Conservation (phyloP, 208 protist species). For the Acanthamoeba pearcei region DNA sequence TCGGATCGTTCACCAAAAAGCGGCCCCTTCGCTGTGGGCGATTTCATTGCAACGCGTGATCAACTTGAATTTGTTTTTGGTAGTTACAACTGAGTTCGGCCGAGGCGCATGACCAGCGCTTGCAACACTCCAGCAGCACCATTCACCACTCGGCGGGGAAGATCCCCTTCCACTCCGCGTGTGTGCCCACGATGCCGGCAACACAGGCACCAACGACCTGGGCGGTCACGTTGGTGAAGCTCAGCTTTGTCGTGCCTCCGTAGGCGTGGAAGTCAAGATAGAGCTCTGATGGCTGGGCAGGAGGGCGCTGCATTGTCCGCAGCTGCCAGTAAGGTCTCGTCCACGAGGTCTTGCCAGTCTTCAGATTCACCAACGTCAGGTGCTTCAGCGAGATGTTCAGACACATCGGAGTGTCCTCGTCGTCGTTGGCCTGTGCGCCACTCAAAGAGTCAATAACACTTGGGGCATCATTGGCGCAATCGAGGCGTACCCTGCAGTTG, state of each 20-base stretch:
- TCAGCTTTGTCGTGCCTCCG: constrained; percentile 13
- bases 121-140: too few species aligned
- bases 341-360: not conserved
- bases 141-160: not conserved
- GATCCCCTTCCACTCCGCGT: constrained; percentile 4
- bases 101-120: too few species aligned
- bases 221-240: not conserved
- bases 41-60: too few species aligned
- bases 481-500: not conserved
- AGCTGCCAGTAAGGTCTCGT: not conserved
- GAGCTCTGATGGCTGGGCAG: not conserved
- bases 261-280: constrained; percentile 53
- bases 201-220: not conserved
- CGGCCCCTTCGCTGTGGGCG: too few species aligned
- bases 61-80: too few species aligned
- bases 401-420: not conserved
- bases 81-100: too few species aligned
- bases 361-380: not conserved
- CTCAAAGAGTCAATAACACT: not conserved
- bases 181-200: not conserved
- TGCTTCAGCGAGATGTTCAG: not conserved
- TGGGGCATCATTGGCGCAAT: not conserved
- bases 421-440: not conserved
- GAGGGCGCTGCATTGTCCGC: not conserved
- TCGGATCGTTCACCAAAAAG: too few species aligned